Base-by-base conservation (phyloP, 371 early-diverging fungal species). In the Fennellomyces sp. region DNA sequence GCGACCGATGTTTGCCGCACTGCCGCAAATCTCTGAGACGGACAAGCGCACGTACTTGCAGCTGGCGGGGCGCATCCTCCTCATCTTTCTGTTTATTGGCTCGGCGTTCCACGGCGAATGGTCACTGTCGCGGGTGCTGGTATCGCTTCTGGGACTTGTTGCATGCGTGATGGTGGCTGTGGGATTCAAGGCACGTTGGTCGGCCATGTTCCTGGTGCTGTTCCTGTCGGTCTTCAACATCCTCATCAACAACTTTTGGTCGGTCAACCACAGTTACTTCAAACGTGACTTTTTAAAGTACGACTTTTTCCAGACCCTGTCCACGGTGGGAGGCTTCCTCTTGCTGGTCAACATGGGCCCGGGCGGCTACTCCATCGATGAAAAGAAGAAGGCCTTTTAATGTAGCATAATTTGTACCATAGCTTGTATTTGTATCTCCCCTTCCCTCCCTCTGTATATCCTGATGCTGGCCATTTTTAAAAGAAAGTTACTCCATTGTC, bases 221-320 rank as follows among this genome's bases (percentile, higher is more conserved):
- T 86, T 97, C 73, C 68, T 97, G 58, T 86, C 86, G 39, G 80
- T 97, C 58, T 85, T 88, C 73, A 96, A 97, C 69, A 80, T 96
- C 56, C 64, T 91, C 21, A 85, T 94, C 64, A 96, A 97, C 81
- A 94, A 95, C 84, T 97, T 94, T 91, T 97, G 97, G 96, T 83
- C 90, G 5, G 76, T 94, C 56, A 90, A 89, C 61, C 88, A 86
- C 52, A 77, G 78, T 56, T 78, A 83, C 42, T 80, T 81, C 26
- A 85, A 89, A 61, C 82, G 88, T 64, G 97, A 97, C 58, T 95
- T 94, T 70, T 81, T 92, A 62, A 94, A 96, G 74, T 97, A 97
- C 76, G 97, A 97, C 79, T 96, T 97, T 70, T 96, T 96, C 92
- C 97, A 97, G 74, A 96, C 92, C 6, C 79, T 97, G 45, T 93